Conservation (phyloP, 768 basidiomycete genomes). For the Lyophyllum decastes region DNA sequence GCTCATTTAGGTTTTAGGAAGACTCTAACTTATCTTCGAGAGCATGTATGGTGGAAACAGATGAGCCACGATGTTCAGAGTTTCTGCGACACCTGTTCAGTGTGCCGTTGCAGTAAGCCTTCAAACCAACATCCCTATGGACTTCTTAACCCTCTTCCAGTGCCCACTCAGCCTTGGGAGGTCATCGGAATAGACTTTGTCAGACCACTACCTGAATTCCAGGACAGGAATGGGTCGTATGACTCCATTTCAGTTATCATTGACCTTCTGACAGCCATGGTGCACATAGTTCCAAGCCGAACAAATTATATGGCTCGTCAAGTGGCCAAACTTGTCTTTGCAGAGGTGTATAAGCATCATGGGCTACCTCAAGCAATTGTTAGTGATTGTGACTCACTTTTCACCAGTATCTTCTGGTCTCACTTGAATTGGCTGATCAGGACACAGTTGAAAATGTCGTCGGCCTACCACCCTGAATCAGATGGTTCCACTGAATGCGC, state of each 20-base stretch:
- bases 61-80: slow-evolving; percentile 12
- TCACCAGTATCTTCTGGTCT: slow-evolving; percentile 12
- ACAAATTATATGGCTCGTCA: slow-evolving; percentile 17
- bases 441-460: slow-evolving; percentile 30
- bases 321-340: slow-evolving; percentile 22
- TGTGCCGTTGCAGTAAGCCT: slow-evolving; percentile 17
- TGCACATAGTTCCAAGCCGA: slow-evolving; percentile 18
- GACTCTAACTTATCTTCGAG: slow-evolving; percentile 26
- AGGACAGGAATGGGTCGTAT: slow-evolving; percentile 16
- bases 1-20: slow-evolving; percentile 32
- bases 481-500: slow-evolving; percentile 33
- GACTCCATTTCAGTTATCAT: slow-evolving; percentile 24
- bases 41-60: slow-evolving; percentile 36
- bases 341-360: slow-evolving; percentile 25
- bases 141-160: slow-evolving; percentile 14
- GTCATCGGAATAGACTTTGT: slow-evolving; percentile 17
- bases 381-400: slow-evolving; percentile 21
- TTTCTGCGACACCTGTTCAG: slow-evolving; percentile 31
- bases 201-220: slow-evolving; percentile 17
- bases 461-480: slow-evolving; percentile 13
- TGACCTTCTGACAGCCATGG: slow-evolving; percentile 14
- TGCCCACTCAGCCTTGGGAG: slow-evolving; percentile 13
- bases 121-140: slow-evolving; percentile 19
- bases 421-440: slow-evolving; percentile 20
- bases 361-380: slow-evolving; percentile 24